A percentile compares a stretch with the other conserved stretches of the same genome.
phyloP scores from a whole-genome alignment of 2,329 filamentous ascomycete genomes.

The Botrytis cinerea region DNA sequence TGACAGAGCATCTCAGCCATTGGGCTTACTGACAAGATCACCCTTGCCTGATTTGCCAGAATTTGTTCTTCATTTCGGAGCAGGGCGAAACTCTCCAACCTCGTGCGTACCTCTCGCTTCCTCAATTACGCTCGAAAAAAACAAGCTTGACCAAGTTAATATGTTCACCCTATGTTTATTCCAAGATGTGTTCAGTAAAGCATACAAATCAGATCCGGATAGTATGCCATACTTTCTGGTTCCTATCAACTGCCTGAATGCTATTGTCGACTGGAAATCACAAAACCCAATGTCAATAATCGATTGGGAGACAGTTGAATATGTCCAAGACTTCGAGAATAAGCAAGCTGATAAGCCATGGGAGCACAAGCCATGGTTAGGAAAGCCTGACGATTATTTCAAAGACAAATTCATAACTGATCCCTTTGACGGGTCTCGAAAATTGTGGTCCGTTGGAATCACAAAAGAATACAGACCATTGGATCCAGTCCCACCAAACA shows the following conservation, averaged over 20 bases:
- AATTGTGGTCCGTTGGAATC: slow-evolving; percentile 56
- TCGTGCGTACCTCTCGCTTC: slow-evolving; percentile 49
- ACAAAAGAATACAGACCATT: slow-evolving; percentile 61
- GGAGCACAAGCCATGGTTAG: slow-evolving; percentile 37
- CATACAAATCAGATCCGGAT: slow-evolving; percentile 62
- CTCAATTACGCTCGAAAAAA: slow-evolving; percentile 48
- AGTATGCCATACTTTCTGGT: slow-evolving; percentile 84
- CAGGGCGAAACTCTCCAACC: slow-evolving; percentile 60
- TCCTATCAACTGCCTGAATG: slow-evolving; percentile 48
- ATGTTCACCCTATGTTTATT: slow-evolving; percentile 76
- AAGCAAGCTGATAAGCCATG: slow-evolving; percentile 44
- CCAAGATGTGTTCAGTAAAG: slow-evolving; percentile 85
- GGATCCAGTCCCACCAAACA: slow-evolving; percentile 64
- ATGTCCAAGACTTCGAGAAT: slow-evolving; percentile 43
- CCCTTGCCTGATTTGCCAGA: slow-evolving; percentile 63
- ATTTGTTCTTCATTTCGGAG: slow-evolving; percentile 73
- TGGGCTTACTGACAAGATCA: slow-evolving; percentile 71
- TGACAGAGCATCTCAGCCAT: slow-evolving; percentile 58
- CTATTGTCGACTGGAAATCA: not conserved
- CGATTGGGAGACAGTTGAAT: slow-evolving; percentile 61
- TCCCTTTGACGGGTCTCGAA: slow-evolving; percentile 62
- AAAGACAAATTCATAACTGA: slow-evolving; percentile 57
- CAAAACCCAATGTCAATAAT: slow-evolving; percentile 43
- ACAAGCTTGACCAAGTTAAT: slow-evolving; percentile 58
- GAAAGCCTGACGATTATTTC: slow-evolving; percentile 51